Percentiles rank a stretch among this genome's conserved stretches.
These are phyloP conservation scores for Antarctomyces pellizariae DNA, from an alignment of 495 filamentous ascomycete species.

Conservation along the genomic window DNA sequence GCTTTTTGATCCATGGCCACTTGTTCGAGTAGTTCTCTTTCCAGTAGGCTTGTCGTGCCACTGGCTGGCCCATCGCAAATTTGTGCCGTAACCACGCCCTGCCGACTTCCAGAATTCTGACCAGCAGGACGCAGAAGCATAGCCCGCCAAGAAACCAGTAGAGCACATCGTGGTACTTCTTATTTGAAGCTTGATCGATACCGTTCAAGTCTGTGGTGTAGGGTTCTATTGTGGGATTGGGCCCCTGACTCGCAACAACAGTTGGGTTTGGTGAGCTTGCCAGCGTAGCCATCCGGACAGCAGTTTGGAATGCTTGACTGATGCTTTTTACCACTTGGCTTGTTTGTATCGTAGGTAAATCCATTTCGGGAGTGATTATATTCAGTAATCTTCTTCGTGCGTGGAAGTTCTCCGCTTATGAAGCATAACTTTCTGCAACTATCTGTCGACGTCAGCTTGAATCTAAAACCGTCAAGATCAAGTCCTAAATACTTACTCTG, in stretches of 20 bases:
- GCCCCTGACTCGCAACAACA: slow-evolving; percentile 1
- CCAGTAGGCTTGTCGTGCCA: slow-evolving; percentile 24
- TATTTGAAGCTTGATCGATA: slow-evolving; percentile 24
- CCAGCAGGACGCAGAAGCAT: slow-evolving; percentile 19
- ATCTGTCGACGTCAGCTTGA: too few relatives aligned
- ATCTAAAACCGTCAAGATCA: too few relatives aligned
- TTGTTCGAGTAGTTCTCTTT: slow-evolving; percentile 20
- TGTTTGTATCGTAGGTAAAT: slow-evolving; percentile 1
- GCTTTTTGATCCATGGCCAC: slow-evolving; percentile 43
- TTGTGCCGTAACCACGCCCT: slow-evolving; percentile 23
- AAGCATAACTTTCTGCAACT: too few relatives aligned
- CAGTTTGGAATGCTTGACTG: too few relatives aligned
- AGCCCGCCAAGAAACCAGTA: slow-evolving; percentile 27
- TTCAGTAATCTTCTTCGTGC: slow-evolving; percentile 3
- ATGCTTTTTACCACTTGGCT: slow-evolving; percentile 2
- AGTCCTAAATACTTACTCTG: too few relatives aligned
- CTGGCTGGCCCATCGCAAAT: slow-evolving; percentile 21
- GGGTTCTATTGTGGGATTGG: slow-evolving; percentile 15
- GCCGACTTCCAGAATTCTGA: slow-evolving; percentile 21
- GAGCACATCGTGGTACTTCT: slow-evolving; percentile 21
- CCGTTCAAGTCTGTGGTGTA: slow-evolving; percentile 25
- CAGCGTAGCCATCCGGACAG: background rate
- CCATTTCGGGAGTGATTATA: slow-evolving; percentile 1
- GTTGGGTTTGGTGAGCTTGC: background rate
- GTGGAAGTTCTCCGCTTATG: too few relatives aligned